Evolutionary conservation across 805 yeast genomes (phyloP).

Genomic region (Candida awuae): DNA sequence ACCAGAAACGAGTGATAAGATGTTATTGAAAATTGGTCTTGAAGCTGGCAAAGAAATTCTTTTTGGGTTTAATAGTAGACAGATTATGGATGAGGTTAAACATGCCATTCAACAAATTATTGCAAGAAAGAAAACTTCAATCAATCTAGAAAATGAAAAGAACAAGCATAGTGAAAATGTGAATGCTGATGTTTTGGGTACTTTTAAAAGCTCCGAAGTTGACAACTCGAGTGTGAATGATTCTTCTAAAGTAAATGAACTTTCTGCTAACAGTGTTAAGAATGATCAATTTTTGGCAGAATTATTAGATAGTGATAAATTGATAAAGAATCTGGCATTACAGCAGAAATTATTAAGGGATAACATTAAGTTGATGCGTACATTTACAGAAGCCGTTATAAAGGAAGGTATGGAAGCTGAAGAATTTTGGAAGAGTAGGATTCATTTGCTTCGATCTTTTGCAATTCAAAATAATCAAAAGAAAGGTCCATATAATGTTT

Average conservation of each 20-base stretch:
- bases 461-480: conserved; percentile 81
- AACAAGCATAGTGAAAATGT: background rate
- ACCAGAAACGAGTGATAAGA: conserved; percentile 54
- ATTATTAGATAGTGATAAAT: conserved; percentile 45
- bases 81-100: conserved; percentile 69
- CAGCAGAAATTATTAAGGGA: conserved; percentile 73
- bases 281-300: conserved; percentile 26
- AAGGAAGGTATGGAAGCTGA: conserved; percentile 65
- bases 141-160: conserved; percentile 15
- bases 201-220: background rate
- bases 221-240: too few relatives aligned
- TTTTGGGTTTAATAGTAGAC: conserved; percentile 62
- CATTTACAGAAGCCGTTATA: conserved; percentile 84
- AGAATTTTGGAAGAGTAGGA: conserved; percentile 81
- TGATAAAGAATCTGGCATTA: conserved; percentile 62
- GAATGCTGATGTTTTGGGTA: conserved; percentile 3
- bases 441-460: conserved; percentile 72
- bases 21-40: conserved; percentile 51
- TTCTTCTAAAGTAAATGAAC: conserved; percentile 5
- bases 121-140: conserved; percentile 53
- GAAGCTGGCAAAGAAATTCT: conserved; percentile 26
- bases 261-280: conserved; percentile 12
- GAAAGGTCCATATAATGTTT: conserved; percentile 87
- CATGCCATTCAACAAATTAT: conserved; percentile 59
- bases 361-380: conserved; percentile 58